These are phyloP conservation scores for Coelastrella sp. DNA, from an alignment of 139 green algal species.

Conservation along the genomic window DNA sequence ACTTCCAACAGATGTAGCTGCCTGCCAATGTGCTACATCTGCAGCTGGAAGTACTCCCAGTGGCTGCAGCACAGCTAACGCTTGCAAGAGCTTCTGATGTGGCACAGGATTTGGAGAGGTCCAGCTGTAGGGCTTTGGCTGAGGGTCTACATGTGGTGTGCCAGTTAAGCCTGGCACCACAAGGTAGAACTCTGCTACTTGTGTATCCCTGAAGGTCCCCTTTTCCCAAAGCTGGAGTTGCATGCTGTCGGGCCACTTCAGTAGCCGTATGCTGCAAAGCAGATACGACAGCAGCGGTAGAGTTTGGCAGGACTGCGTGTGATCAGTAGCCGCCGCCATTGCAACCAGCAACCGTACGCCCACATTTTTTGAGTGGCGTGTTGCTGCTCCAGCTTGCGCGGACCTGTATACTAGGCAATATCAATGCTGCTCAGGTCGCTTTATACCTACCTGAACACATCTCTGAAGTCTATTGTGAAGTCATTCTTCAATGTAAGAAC, in stretches of 20 bases:
- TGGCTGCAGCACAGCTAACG: constrained; percentile 14
- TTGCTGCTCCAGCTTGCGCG: too few species aligned
- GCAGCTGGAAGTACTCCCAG: constrained; percentile 22
- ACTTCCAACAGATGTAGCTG: neutral
- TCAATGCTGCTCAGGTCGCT: neutral
- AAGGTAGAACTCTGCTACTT: constrained; percentile 53
- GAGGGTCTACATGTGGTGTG: constrained; percentile 62
- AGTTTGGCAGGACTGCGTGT: too few species aligned
- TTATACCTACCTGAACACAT: constrained; percentile 63
- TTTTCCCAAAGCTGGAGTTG: constrained; percentile 63
- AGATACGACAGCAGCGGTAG: neutral
- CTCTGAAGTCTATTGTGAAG: constrained; percentile 65
- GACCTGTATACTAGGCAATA: neutral
- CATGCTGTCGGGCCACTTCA: constrained; percentile 66
- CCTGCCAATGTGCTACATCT: neutral
- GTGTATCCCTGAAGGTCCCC: constrained; percentile 53
- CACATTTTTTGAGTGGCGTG: too few species aligned
- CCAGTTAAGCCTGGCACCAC: constrained; percentile 59
- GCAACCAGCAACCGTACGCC: too few species aligned
- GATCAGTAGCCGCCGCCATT: too few species aligned
- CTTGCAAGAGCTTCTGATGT: constrained; percentile 15
- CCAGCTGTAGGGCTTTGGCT: constrained; percentile 57
- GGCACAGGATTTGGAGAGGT: constrained; percentile 22
- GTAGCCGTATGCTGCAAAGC: constrained; percentile 56
- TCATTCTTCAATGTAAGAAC: constrained; percentile 51